Conservation (phyloP, 208 protist species). For the Leishmania major region DNA sequence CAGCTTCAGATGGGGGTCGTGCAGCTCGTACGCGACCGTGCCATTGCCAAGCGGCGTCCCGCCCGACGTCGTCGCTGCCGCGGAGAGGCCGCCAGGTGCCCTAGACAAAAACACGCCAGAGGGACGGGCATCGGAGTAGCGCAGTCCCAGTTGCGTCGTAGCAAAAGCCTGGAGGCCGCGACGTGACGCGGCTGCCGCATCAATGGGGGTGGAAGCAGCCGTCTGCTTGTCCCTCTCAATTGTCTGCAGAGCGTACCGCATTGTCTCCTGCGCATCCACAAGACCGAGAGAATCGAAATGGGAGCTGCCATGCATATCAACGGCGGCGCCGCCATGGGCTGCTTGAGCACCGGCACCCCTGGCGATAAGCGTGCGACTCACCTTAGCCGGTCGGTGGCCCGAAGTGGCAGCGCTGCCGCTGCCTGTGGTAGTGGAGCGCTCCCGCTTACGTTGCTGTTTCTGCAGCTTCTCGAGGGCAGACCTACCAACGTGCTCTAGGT, state of each 20-base stretch:
- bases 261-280: constrained; percentile 34
- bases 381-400: constrained; percentile 21
- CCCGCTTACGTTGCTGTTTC: constrained; percentile 41
- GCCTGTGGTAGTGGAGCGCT: constrained; percentile 23
- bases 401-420: constrained; percentile 10
- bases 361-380: constrained; percentile 7
- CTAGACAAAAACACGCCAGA: constrained; percentile 29
- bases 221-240: constrained; percentile 14
- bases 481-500: constrained; percentile 71
- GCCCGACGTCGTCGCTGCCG: background rate
- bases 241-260: constrained; percentile 24
- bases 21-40: constrained; percentile 33
- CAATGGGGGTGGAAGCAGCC: background rate
- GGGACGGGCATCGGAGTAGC: background rate
- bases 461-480: constrained; percentile 42
- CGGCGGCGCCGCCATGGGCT: background rate
- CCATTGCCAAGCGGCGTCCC: constrained; percentile 14
- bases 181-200: background rate
- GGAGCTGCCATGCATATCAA: background rate
- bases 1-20: constrained; percentile 38
- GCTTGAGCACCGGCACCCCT: constrained; percentile 5
- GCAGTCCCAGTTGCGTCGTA: background rate
- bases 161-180: constrained; percentile 2
- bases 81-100: background rate
- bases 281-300: constrained; percentile 23